phyloP scores from a whole-genome alignment of 2,329 filamentous ascomycete species.

The Penicillium sp. region DNA sequence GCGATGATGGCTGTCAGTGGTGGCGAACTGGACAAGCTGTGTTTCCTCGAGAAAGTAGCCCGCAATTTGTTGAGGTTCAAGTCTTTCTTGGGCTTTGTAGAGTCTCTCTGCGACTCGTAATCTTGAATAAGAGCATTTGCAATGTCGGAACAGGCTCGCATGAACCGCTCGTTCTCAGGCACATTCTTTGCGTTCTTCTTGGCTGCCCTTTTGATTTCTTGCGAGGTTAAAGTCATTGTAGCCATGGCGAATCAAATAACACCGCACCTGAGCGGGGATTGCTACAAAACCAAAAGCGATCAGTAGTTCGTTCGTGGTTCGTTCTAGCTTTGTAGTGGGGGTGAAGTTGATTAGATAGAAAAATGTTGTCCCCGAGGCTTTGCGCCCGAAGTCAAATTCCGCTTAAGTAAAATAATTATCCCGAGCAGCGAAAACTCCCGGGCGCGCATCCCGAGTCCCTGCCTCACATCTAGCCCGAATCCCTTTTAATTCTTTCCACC shows the following conservation, averaged over 20 bases:
- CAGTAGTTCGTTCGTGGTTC: neutral
- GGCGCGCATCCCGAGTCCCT: constrained; percentile 31
- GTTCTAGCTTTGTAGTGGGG: constrained; percentile 6
- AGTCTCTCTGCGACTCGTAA: constrained; percentile 76
- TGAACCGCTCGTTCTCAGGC: constrained; percentile 90
- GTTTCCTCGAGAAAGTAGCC: constrained; percentile 86
- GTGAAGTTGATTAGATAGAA: constrained; percentile 26
- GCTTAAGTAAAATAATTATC: constrained; percentile 40
- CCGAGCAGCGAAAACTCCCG: constrained; percentile 36
- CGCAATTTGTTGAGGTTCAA: constrained; percentile 89
- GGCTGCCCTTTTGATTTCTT: constrained; percentile 50
- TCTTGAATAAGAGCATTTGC: constrained; percentile 92
- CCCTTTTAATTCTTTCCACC: constrained; percentile 20
- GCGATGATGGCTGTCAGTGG: constrained; percentile 96
- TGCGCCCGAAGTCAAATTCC: constrained; percentile 31
- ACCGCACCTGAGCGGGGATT: constrained; percentile 12
- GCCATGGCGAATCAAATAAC: constrained; percentile 53
- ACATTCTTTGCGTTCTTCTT: constrained; percentile 74
- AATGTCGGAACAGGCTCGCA: constrained; percentile 93
- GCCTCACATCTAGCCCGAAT: constrained; percentile 21
- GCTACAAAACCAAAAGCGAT: neutral
- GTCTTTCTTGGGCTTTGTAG: constrained; percentile 72
- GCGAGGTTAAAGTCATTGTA: constrained; percentile 60
- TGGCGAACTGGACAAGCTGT: constrained; percentile 81
- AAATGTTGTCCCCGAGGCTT: constrained; percentile 27